Conservation (phyloP, 139 green algal genomes). For the Chlamydomonas urium region DNA sequence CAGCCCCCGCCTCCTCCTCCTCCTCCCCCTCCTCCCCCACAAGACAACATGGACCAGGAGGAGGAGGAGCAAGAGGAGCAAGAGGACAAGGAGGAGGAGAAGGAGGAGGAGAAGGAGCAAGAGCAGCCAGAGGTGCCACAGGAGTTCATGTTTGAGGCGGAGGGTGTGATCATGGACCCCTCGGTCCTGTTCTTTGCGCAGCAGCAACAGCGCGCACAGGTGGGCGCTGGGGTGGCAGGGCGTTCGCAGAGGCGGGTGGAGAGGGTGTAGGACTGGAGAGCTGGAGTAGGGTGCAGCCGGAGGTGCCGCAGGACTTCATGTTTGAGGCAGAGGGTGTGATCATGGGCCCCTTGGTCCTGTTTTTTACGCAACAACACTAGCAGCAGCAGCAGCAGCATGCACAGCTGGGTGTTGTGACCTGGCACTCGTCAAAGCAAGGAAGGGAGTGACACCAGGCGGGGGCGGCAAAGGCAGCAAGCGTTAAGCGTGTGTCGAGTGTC, state of each 20-base stretch:
- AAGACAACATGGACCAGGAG: conserved; percentile 55
- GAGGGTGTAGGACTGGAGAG: too few species aligned
- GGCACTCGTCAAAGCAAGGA: too few species aligned
- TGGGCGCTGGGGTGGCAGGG: too few species aligned
- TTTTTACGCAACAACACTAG: background rate
- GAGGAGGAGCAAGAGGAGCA: conserved; percentile 66
- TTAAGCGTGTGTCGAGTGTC: too few species aligned
- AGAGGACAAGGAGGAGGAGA: conserved; percentile 74
- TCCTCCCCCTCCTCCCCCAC: conserved; percentile 79
- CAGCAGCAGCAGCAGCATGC: background rate
- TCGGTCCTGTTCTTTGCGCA: conserved; percentile 90
- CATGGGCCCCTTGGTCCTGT: background rate
- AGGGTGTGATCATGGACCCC: conserved; percentile 92
- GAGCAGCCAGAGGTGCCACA: conserved; percentile 79
- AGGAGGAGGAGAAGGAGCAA: conserved; percentile 75
- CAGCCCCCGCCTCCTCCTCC: conserved; percentile 73
- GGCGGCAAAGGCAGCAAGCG: too few species aligned
- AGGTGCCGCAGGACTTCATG: conserved; percentile 98
- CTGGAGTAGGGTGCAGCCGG: too few species aligned
- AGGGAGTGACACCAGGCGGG: too few species aligned
- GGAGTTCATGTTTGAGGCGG: conserved; percentile 98
- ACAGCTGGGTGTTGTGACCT: background rate
- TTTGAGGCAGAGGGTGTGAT: conserved; percentile 90
- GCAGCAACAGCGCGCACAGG: conserved; percentile 77
- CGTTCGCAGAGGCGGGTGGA: too few species aligned